These are phyloP conservation scores for Bifiguratus adelaidae DNA, from an alignment of 192 early-diverging fungal genomes.

Conservation along the genomic window DNA sequence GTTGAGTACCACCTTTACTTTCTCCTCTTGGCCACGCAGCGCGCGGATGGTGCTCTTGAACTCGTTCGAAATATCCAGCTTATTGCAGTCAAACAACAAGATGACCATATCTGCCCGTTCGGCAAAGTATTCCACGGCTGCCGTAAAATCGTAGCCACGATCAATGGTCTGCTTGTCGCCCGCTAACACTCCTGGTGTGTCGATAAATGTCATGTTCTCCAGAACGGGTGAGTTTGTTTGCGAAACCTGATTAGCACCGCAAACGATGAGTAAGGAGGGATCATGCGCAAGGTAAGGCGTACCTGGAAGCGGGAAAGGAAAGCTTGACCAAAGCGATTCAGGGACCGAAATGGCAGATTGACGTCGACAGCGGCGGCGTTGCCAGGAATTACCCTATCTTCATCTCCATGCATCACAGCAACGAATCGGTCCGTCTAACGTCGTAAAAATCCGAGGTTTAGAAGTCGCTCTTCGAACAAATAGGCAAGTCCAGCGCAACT, in stretches of 20 bases:
- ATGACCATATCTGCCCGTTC: constrained; percentile 73
- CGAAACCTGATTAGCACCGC: constrained; percentile 61
- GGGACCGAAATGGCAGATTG: constrained; percentile 57
- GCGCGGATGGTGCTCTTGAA: constrained; percentile 65
- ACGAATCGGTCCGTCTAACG: constrained; percentile 81
- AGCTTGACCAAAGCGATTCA: constrained; percentile 65
- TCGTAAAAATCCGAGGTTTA: constrained; percentile 8
- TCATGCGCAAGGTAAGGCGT: background rate
- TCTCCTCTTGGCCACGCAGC: constrained; percentile 71
- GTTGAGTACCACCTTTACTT: constrained; percentile 71
- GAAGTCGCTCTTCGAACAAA: background rate
- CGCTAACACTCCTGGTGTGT: constrained; percentile 76
- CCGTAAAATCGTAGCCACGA: constrained; percentile 68
- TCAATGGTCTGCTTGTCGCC: constrained; percentile 70
- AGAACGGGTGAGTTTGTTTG: constrained; percentile 63
- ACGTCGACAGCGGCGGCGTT: constrained; percentile 69
- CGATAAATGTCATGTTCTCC: constrained; percentile 69
- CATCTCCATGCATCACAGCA: constrained; percentile 63
- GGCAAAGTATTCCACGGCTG: constrained; percentile 77
- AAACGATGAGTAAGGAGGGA: background rate
- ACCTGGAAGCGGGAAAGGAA: constrained; percentile 74
- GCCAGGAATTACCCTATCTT: constrained; percentile 71
- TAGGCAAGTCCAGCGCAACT: no score
- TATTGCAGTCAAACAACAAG: constrained; percentile 76
- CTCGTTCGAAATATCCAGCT: constrained; percentile 79